Evolutionary conservation across 768 basidiomycete species (phyloP).

Genomic region (Mycena albidolilacea): DNA sequence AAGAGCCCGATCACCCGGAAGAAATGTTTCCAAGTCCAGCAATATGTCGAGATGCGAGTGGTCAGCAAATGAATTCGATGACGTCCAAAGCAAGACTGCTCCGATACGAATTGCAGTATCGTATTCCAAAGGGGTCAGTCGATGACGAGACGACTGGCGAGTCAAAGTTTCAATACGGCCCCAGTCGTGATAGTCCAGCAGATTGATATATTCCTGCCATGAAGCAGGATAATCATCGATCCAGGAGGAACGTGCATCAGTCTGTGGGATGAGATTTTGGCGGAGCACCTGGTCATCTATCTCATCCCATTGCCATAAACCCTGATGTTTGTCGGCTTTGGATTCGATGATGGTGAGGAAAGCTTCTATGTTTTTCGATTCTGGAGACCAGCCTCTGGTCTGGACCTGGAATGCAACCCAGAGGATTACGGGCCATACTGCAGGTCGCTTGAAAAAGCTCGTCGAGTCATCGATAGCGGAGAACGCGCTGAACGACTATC

Average conservation of each 20-base stretch:
- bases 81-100: constrained; percentile 22
- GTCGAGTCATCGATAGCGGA: constrained; percentile 11
- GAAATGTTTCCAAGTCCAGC: constrained; percentile 8
- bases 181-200: constrained; percentile 25
- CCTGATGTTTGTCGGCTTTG: constrained; percentile 4
- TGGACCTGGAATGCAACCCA: constrained; percentile 31
- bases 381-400: constrained; percentile 3
- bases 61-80: constrained; percentile 10
- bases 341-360: constrained; percentile 21
- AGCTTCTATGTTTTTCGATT: constrained; percentile 7
- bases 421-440: constrained; percentile 28
- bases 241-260: background rate
- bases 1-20: background rate
- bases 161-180: constrained; percentile 15
- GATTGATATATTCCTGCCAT: constrained; percentile 13
- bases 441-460: constrained; percentile 12
- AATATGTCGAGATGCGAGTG: background rate
- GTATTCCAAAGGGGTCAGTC: background rate
- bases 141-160: constrained; percentile 8
- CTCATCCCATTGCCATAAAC: constrained; percentile 27
- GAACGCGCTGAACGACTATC: constrained; percentile 21
- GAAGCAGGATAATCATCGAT: constrained; percentile 26
- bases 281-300: constrained; percentile 23
- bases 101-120: constrained; percentile 27
- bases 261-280: constrained; percentile 5